Evolutionary conservation across 495 filamentous ascomycete genomes (phyloP).

Genomic region (Trichoderma erinaceum): DNA sequence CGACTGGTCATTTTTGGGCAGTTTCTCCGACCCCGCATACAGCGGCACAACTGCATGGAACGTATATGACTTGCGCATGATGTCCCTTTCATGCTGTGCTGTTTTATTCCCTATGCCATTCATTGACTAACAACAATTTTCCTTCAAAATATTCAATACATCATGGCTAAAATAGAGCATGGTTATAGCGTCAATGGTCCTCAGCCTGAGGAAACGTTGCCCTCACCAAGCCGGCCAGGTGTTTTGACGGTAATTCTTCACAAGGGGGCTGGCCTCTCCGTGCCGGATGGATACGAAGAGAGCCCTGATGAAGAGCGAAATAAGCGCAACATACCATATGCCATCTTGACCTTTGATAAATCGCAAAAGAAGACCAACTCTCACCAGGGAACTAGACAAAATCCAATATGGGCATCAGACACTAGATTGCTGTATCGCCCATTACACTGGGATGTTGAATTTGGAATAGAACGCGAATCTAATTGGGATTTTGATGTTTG

Average conservation of each 20-base stretch:
- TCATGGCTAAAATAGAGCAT: background rate
- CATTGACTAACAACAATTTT: background rate
- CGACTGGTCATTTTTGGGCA: background rate
- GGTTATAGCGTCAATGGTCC: background rate
- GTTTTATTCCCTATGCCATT: background rate
- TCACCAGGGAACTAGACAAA: background rate
- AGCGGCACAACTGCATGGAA: background rate
- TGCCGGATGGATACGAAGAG: background rate
- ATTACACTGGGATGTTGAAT: background rate
- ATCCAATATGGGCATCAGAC: background rate
- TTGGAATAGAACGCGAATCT: background rate
- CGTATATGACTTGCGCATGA: background rate
- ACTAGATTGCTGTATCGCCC: background rate
- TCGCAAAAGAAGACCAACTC: background rate
- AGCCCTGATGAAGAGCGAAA: background rate
- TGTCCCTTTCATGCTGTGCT: background rate
- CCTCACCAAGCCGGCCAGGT: background rate
- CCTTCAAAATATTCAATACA: background rate
- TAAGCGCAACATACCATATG: background rate
- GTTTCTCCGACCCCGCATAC: constrained; percentile 1
- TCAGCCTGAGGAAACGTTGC: background rate
- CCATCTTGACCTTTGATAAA: background rate
- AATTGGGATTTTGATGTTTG: background rate
- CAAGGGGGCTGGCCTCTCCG: background rate
- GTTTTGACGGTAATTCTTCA: background rate